phyloP scores from a whole-genome alignment of 2,329 filamentous ascomycete genomes.

The Penicillium oxalicum region DNA sequence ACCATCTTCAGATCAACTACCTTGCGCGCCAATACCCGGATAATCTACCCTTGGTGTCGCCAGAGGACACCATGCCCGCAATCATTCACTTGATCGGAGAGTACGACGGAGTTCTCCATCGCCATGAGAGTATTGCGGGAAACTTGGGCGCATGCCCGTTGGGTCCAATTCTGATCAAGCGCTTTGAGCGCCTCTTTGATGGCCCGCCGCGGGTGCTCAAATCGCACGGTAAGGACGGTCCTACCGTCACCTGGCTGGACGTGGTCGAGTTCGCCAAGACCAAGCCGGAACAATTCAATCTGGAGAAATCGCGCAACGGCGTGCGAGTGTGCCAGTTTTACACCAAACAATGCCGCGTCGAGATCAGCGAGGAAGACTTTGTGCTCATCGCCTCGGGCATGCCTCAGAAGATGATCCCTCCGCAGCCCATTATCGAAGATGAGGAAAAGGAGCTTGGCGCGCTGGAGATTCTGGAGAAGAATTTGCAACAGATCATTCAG shows the following conservation, averaged over 20 bases:
- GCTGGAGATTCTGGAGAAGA: constrained; percentile 74
- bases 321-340: constrained; percentile 72
- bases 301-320: constrained; percentile 64
- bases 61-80: constrained; percentile 66
- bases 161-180: constrained; percentile 75
- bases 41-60: constrained; percentile 56
- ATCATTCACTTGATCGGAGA: constrained; percentile 67
- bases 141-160: constrained; percentile 78
- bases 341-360: constrained; percentile 72
- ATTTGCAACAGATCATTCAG: constrained; percentile 69
- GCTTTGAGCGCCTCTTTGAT: constrained; percentile 81
- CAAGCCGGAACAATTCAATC: constrained; percentile 70
- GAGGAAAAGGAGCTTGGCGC: constrained; percentile 80
- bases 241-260: constrained; percentile 72
- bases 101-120: constrained; percentile 78
- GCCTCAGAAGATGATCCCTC: constrained; percentile 73
- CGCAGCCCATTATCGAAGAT: constrained; percentile 76
- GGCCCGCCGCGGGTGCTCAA: constrained; percentile 65
- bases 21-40: constrained; percentile 58
- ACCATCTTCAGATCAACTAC: constrained; percentile 63
- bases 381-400: constrained; percentile 76
- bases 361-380: constrained; percentile 85
- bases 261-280: constrained; percentile 77
- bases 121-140: constrained; percentile 79
- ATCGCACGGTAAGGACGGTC: constrained; percentile 55